Percentiles rank a stretch among this genome's conserved stretches.
Evolutionary conservation across 1,284 basidiomycete genomes (phyloP).

Genomic region (Papiliotrema fonsecae): DNA sequence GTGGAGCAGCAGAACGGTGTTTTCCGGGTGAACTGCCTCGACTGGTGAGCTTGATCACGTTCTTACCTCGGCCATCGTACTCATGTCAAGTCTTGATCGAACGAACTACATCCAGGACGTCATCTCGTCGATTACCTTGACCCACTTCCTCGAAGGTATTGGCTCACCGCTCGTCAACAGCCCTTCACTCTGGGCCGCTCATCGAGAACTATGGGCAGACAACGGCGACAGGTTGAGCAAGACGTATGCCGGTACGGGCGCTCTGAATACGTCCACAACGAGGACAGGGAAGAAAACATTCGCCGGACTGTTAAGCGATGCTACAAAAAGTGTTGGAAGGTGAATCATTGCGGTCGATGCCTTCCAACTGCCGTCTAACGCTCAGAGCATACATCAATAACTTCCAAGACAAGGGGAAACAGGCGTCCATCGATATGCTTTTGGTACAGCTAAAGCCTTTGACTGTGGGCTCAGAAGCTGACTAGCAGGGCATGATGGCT

Average conservation of each 20-base stretch:
- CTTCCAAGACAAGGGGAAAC: slow-evolving; percentile 93
- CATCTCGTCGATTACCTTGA: slow-evolving; percentile 68
- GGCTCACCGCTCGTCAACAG: slow-evolving; percentile 25
- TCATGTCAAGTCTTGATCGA: slow-evolving; percentile 70
- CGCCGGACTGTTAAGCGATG: slow-evolving; percentile 87
- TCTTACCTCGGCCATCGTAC: slow-evolving; percentile 6
- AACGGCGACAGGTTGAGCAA: slow-evolving; percentile 81
- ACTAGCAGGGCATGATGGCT: slow-evolving; percentile 75
- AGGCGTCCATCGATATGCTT: slow-evolving; percentile 90
- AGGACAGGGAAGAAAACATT: slow-evolving; percentile 88
- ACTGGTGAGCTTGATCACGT: slow-evolving; percentile 64
- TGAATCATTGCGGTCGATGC: slow-evolving; percentile 11
- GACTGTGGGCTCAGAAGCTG: no score
- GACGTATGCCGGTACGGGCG: slow-evolving; percentile 95
- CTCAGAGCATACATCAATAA: slow-evolving; percentile 91
- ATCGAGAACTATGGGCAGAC: slow-evolving; percentile 94
- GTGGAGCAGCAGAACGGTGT: slow-evolving; percentile 82
- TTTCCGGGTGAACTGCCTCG: slow-evolving; percentile 92
- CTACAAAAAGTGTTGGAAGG: slow-evolving; percentile 79
- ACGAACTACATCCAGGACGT: slow-evolving; percentile 99
- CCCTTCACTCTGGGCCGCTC: slow-evolving; percentile 69
- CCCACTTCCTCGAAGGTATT: slow-evolving; percentile 49
- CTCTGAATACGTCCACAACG: slow-evolving; percentile 93
- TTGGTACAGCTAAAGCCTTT: no score
- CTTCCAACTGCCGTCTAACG: not conserved